phyloP scores from a whole-genome alignment of 495 filamentous ascomycete genomes.

The Penicillium malachiteum region DNA sequence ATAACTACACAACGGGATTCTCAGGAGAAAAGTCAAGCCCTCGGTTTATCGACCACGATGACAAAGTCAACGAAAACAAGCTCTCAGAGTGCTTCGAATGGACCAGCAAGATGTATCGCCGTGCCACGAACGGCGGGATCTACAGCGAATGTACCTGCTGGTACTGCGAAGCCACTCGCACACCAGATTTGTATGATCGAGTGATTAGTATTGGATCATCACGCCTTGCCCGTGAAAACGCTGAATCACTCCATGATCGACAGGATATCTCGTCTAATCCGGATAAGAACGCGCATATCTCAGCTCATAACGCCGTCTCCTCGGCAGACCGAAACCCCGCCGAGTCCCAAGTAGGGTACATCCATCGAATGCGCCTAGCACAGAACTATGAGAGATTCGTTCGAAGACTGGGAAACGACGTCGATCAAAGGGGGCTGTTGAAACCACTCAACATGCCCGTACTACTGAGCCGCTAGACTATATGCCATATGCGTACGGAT shows the following conservation, averaged over 20 bases:
- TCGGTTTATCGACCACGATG: constrained; percentile 75
- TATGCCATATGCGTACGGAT: constrained; percentile 41
- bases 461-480: constrained; percentile 27
- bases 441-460: constrained; percentile 36
- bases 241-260: constrained; percentile 50
- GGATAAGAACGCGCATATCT: constrained; percentile 68
- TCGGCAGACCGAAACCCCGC: constrained; percentile 12
- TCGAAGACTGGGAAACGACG: constrained; percentile 60
- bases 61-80: constrained; percentile 70
- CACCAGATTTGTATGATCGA: constrained; percentile 51
- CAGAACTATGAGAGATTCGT: constrained; percentile 59
- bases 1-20: constrained; percentile 39
- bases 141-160: constrained; percentile 86
- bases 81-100: constrained; percentile 67
- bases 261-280: constrained; percentile 54
- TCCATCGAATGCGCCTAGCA: constrained; percentile 30
- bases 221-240: constrained; percentile 33
- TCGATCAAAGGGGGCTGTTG: constrained; percentile 24
- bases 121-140: constrained; percentile 52
- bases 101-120: constrained; percentile 71
- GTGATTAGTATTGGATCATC: constrained; percentile 28
- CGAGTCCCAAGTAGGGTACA: constrained; percentile 5
- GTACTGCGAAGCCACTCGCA: constrained; percentile 81
- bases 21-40: not conserved
- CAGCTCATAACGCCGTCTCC: constrained; percentile 60